Evolutionary conservation across 2,329 filamentous ascomycete genomes (phyloP).

Genomic region (Pseudogymnoascus sp.): DNA sequence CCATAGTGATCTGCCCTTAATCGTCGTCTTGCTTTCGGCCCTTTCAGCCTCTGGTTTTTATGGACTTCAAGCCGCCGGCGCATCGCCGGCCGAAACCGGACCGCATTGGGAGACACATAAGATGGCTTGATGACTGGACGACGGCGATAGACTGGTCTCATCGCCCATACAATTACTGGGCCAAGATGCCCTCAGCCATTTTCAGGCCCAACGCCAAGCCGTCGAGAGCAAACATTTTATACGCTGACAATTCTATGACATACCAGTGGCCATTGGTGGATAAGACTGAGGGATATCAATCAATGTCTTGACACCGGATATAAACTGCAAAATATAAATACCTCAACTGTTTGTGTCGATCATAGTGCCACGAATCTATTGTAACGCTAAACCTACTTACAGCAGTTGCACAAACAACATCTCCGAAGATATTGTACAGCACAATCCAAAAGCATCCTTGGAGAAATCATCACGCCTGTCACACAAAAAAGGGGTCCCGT

Average conservation of each 20-base stretch:
- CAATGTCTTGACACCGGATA: neutral
- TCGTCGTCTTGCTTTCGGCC: neutral
- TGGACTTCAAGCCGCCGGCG: neutral
- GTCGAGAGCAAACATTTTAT: neutral
- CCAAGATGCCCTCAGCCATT: neutral
- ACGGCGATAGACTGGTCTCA: neutral
- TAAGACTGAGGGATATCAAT: neutral
- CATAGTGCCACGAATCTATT: neutral
- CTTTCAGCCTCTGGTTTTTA: neutral
- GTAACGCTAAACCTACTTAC: neutral
- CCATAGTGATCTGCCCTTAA: neutral
- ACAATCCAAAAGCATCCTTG: neutral
- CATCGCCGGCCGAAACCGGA: neutral
- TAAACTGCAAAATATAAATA: neutral
- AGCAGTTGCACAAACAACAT: neutral
- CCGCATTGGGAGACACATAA: neutral
- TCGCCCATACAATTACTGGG: neutral
- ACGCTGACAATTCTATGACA: conserved; percentile 3
- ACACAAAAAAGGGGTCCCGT: neutral
- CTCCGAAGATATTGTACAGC: neutral
- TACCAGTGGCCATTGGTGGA: neutral
- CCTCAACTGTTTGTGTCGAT: neutral
- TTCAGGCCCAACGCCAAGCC: neutral
- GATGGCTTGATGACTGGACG: neutral
- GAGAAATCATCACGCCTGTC: neutral